Conservation (phyloP, 306 rosid species). For the Astragalus membranaceus region DNA sequence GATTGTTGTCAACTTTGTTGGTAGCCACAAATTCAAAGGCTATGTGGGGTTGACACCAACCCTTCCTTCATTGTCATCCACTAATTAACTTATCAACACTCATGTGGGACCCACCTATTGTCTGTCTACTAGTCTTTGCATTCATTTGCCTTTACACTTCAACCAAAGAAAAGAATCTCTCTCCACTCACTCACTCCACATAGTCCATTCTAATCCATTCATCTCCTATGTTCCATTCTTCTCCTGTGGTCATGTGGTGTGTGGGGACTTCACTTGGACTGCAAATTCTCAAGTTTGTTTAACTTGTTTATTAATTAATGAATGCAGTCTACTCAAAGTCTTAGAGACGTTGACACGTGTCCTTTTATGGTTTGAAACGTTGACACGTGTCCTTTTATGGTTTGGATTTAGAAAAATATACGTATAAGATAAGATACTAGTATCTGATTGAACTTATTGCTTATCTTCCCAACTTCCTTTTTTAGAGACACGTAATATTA, state of each 20-base stretch:
- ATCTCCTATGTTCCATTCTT: not conserved
- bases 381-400: not conserved
- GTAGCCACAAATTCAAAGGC: slow-evolving; percentile 64
- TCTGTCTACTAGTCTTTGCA: not conserved
- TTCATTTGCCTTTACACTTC: not conserved
- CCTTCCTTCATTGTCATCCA: slow-evolving; percentile 45
- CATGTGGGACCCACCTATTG: slow-evolving; percentile 36
- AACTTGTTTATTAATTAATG: not conserved
- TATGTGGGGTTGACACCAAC: slow-evolving; percentile 43
- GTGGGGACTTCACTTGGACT: not conserved
- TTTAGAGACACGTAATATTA: not conserved
- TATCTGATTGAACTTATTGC: not conserved
- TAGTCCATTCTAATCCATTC: not conserved
- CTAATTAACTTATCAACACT: slow-evolving; percentile 37
- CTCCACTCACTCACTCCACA: not conserved
- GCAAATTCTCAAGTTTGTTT: not conserved
- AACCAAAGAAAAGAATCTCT: not conserved
- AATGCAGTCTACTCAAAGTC: not conserved
- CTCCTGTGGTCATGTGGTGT: not conserved
- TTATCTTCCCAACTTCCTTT: slow-evolving; percentile 10
- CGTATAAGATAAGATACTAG: no score
- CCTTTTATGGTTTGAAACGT: not conserved
- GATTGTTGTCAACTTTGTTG: slow-evolving; percentile 17
- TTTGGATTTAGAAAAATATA: not conserved
- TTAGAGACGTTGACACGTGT: not conserved